Base-by-base conservation (phyloP, 768 basidiomycete species). In the Mycena floridula region DNA sequence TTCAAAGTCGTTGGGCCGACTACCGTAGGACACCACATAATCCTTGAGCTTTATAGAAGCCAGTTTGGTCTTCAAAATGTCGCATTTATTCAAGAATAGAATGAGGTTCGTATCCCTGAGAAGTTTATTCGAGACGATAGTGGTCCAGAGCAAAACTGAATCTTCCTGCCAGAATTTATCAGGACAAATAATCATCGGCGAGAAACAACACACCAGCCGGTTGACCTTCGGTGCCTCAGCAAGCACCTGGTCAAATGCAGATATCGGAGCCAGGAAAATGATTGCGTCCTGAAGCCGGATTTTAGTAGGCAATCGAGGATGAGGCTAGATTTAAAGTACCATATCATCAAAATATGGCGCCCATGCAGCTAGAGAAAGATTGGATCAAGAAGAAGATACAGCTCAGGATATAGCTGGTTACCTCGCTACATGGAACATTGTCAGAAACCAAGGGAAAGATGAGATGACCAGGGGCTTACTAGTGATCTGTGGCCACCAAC, bases 1-100 rank as follows among this genome's bases (percentile, higher is more conserved):
- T 12, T 85, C 82, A 27, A 82, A 64, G 52, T 86, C 82, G 42
- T 89, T 89, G 18, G 76, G 66, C 38, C 84, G 72, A 45, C 81
- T 75, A 7, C 74, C 77, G 55, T 82, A 89, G 38, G 81, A 85
- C 38, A 82, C 74, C 24, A 89, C 84, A 52, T 82, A 84, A 56
- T 82, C 80, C 25, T 70, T 63, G 24, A 89, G 63, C 47, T 72
- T 70, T 45, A 85, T 72, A 1, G 82, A 70, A 16, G 66, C 62
- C 9, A 89, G 74, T 54, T 89, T 89, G 37, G 69, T 53, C 48
- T 75, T 76, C 43, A 89, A 63, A 47, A 89, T 83, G 54, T 89
- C 86, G 47, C 82, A 82, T 59, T 90, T 90, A 65, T 89, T 90
- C 42, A 90, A 67, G 67, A 89, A 90, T 37, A 89, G 69, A 48